Percentiles rank a stretch among this genome's conserved stretches.
Conservation (phyloP, 768 basidiomycete genomes). For the Rossbeevera mucosa region DNA sequence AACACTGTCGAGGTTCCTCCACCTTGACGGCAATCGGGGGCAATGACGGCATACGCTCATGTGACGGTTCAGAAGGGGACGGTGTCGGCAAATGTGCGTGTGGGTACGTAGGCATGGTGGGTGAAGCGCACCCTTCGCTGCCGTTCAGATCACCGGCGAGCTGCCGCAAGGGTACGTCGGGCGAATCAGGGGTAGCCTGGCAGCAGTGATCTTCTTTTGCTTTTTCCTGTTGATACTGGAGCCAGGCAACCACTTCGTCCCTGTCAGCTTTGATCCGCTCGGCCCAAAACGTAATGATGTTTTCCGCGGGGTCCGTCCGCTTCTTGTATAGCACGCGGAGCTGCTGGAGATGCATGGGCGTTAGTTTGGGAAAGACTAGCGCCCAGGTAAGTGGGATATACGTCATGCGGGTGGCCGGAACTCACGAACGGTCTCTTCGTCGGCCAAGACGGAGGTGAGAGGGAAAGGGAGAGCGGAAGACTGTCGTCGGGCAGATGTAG, state of each 20-base stretch:
- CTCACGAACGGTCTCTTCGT: slow-evolving; percentile 28
- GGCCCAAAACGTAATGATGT: slow-evolving; percentile 27
- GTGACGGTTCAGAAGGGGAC: slow-evolving; percentile 15
- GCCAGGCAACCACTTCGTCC: slow-evolving; percentile 22
- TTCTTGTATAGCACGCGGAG: slow-evolving; percentile 19
- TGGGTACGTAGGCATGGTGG: slow-evolving; percentile 7
- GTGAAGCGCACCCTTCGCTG: slow-evolving; percentile 9
- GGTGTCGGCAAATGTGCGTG: slow-evolving; percentile 28
- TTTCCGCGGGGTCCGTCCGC: slow-evolving; percentile 12
- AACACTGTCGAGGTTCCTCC: slow-evolving; percentile 13
- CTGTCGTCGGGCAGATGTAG: neutral
- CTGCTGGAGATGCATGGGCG: slow-evolving; percentile 18
- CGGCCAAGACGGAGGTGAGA: neutral
- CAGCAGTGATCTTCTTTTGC: slow-evolving; percentile 1
- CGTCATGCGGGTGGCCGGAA: neutral
- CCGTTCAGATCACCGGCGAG: neutral
- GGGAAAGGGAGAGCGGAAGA: too few relatives aligned
- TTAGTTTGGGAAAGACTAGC: slow-evolving; percentile 27
- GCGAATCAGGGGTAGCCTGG: slow-evolving; percentile 5
- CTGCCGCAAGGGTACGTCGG: slow-evolving; percentile 5
- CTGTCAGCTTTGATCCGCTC: slow-evolving; percentile 16
- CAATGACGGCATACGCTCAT: slow-evolving; percentile 21
- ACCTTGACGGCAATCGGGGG: slow-evolving; percentile 29
- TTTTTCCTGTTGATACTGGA: slow-evolving; percentile 28
- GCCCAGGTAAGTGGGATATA: neutral